These are phyloP conservation scores for Musa balbisiana DNA, from an alignment of 202 grass and related monocot species.

Conservation along the genomic window DNA sequence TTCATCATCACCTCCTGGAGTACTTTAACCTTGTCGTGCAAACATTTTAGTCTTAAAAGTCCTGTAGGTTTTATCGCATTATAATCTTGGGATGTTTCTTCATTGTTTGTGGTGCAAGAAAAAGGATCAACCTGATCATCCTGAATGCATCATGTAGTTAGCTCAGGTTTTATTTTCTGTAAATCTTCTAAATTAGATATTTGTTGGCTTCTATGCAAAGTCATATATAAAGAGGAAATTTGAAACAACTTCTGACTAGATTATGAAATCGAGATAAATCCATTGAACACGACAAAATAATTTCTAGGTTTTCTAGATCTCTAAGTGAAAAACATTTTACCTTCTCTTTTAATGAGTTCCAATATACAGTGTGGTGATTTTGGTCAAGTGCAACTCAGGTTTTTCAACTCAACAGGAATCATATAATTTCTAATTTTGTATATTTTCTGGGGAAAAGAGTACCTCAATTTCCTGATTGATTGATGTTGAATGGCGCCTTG, in stretches of 20 bases:
- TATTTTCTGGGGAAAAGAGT: background rate
- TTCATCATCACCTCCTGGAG: constrained; percentile 65
- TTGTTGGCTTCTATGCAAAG: background rate
- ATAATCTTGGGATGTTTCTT: constrained; percentile 38
- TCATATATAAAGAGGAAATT: background rate
- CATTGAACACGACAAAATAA: no score
- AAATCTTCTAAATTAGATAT: background rate
- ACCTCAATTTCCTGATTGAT: background rate
- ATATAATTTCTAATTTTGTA: background rate
- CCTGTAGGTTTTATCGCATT: constrained; percentile 34
- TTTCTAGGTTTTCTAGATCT: no score
- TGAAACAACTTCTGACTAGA: no score
- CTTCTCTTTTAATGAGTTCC: background rate
- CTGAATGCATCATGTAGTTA: constrained; percentile 21
- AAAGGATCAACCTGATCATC: constrained; percentile 36
- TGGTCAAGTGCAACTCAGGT: background rate
- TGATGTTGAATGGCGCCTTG: constrained; percentile 34
- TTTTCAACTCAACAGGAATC: background rate
- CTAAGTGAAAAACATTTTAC: background rate
- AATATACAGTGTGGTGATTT: background rate
- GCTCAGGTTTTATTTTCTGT: background rate
- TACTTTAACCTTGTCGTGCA: constrained; percentile 71
- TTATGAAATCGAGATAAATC: no score
- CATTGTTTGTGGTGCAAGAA: constrained; percentile 42
- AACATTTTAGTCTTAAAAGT: constrained; percentile 55